Evolutionary conservation across 192 early-diverging fungal genomes (phyloP).

Genomic region (Geranomyces variabilis): DNA sequence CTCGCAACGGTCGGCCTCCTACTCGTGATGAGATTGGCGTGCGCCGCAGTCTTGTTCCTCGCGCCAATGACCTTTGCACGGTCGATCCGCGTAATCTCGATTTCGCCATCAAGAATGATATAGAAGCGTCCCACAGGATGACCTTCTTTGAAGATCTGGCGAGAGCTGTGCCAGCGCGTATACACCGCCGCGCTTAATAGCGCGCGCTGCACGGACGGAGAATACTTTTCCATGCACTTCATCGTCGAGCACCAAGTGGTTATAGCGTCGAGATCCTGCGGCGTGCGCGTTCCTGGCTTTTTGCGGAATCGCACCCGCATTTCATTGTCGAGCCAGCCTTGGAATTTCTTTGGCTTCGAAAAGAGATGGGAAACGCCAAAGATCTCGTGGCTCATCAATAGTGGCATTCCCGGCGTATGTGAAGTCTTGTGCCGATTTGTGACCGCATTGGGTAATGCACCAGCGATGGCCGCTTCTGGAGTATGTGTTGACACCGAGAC

Average conservation of each 20-base stretch:
- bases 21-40: background rate
- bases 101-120: conserved; percentile 46
- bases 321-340: conserved; percentile 38
- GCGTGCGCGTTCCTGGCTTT: conserved; percentile 20
- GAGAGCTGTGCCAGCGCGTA: conserved; percentile 37
- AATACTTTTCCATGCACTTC: conserved; percentile 31
- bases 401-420: conserved; percentile 15
- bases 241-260: conserved; percentile 26
- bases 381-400: conserved; percentile 27
- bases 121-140: conserved; percentile 41
- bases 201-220: conserved; percentile 28
- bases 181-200: conserved; percentile 36
- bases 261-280: conserved; percentile 36
- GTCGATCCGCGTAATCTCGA: conserved; percentile 43
- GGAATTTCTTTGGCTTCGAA: conserved; percentile 36
- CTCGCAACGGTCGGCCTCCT: background rate
- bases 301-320: conserved; percentile 46
- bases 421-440: background rate
- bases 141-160: conserved; percentile 39
- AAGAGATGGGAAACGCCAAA: conserved; percentile 46
- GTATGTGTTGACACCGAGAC: background rate
- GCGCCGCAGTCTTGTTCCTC: conserved; percentile 21
- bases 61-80: conserved; percentile 32
- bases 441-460: background rate
- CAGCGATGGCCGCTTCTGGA: background rate